Conservation (phyloP, 805 yeast species). For the Jamesozyma piceae region DNA sequence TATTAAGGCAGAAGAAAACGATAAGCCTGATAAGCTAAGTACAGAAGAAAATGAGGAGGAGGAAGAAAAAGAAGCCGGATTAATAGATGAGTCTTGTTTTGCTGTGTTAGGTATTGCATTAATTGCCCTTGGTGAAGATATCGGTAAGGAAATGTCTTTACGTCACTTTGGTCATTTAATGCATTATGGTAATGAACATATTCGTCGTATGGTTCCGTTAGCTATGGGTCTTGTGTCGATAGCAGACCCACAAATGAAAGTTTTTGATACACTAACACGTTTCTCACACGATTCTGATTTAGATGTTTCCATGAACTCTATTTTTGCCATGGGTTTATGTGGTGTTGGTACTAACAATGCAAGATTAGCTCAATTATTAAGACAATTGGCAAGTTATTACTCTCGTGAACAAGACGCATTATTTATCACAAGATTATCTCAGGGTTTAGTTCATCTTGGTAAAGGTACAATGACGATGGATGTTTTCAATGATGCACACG, state of each 20-base stretch:
- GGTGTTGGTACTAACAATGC: constrained; percentile 99
- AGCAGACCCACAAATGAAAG: constrained; percentile 93
- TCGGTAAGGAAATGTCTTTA: constrained; percentile 94
- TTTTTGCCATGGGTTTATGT: constrained; percentile 93
- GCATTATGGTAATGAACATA: constrained; percentile 92
- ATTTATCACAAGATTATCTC: constrained; percentile 89
- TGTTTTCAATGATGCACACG: constrained; percentile 84
- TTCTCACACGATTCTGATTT: constrained; percentile 92
- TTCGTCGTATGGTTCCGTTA: constrained; percentile 89
- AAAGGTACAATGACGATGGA: constrained; percentile 88
- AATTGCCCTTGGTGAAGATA: constrained; percentile 95
- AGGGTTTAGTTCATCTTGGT: constrained; percentile 90
- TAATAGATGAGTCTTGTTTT: constrained; percentile 46
- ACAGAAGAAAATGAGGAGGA: constrained; percentile 23
- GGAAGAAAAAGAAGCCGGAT: constrained; percentile 26
- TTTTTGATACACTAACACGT: constrained; percentile 89
- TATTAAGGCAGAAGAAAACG: constrained; percentile 10
- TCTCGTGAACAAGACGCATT: constrained; percentile 81
- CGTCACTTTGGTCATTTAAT: constrained; percentile 95
- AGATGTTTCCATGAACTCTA: constrained; percentile 90
- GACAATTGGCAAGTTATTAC: constrained; percentile 92
- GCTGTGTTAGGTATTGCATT: constrained; percentile 92
- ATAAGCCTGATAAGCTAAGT: constrained; percentile 21
- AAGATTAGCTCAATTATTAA: constrained; percentile 85
- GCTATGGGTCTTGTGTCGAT: constrained; percentile 96